Evolutionary conservation across 352 stramenopile species (phyloP).

Genomic region (Globisporangium paddicum): DNA sequence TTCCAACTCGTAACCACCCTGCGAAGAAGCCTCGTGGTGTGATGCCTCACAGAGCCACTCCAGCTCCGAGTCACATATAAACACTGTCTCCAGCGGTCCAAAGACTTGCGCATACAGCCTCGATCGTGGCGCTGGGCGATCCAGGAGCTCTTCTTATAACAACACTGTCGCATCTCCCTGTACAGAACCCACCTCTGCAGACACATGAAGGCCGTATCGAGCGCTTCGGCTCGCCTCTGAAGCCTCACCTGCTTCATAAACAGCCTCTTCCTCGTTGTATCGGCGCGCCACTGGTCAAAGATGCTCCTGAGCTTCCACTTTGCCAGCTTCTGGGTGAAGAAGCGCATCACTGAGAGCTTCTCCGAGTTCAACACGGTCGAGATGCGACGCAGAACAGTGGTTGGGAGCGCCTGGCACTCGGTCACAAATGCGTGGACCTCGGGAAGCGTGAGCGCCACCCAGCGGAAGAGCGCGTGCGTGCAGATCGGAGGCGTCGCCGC

Average conservation of each 20-base stretch:
- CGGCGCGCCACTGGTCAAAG: conserved; percentile 13
- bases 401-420: conserved; percentile 22
- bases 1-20: conserved; percentile 9
- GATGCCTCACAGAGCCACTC: not conserved
- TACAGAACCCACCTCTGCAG: conserved; percentile 40
- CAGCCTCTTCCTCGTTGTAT: conserved; percentile 4
- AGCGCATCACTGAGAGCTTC: conserved; percentile 7
- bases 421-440: conserved; percentile 18
- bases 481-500: conserved; percentile 23
- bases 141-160: conserved; percentile 28
- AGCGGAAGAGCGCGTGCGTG: conserved; percentile 42
- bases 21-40: not conserved
- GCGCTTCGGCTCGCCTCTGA: conserved; percentile 14
- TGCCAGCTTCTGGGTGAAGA: conserved; percentile 14
- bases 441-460: conserved; percentile 34
- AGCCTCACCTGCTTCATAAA: conserved; percentile 12
- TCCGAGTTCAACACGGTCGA: not conserved
- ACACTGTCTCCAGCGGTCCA: conserved; percentile 23
- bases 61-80: not conserved
- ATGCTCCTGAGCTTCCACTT: conserved; percentile 16
- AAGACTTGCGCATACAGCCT: conserved; percentile 8
- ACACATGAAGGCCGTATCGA: conserved; percentile 36
- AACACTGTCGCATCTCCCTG: conserved; percentile 20
- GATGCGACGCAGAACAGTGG: conserved; percentile 27
- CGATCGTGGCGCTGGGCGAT: conserved; percentile 27